Evolutionary conservation across 768 basidiomycete genomes (phyloP).

Genomic region (Holtermanniella nyarrowii): DNA sequence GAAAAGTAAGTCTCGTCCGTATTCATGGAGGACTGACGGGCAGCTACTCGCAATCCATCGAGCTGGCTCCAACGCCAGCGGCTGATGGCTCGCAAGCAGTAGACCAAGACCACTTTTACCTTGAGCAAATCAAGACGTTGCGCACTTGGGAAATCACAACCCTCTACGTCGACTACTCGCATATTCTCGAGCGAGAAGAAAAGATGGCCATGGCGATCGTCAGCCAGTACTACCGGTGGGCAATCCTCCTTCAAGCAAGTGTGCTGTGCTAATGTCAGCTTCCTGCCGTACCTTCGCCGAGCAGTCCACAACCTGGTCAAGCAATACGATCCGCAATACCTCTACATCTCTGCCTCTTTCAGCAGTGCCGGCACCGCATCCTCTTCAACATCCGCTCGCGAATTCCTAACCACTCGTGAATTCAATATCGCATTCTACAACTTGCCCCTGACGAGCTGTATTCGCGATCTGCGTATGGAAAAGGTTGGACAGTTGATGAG

Average conservation of each 20-base stretch:
- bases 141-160: constrained; percentile 88
- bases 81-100: constrained; percentile 33
- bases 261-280: constrained; percentile 40
- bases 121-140: constrained; percentile 92
- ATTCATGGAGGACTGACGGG: background rate
- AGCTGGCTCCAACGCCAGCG: constrained; percentile 71
- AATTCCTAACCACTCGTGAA: constrained; percentile 82
- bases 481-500: constrained; percentile 89
- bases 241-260: background rate
- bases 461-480: constrained; percentile 83
- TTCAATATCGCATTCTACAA: constrained; percentile 94
- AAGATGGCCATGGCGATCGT: constrained; percentile 87
- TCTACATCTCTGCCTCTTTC: constrained; percentile 69
- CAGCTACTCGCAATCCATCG: constrained; percentile 77
- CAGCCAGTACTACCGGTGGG: constrained; percentile 78
- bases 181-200: constrained; percentile 81
- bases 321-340: constrained; percentile 81
- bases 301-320: constrained; percentile 82
- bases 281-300: constrained; percentile 84
- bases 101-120: constrained; percentile 64
- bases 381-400: constrained; percentile 48
- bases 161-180: constrained; percentile 89
- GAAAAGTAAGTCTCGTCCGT: constrained; percentile 54
- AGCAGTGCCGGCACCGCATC: constrained; percentile 70
- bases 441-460: constrained; percentile 84